Percentiles rank a stretch among this genome's conserved stretches.
phyloP scores from a whole-genome alignment of 1,284 basidiomycete genomes.

The Phylloboletellus chloephorus region DNA sequence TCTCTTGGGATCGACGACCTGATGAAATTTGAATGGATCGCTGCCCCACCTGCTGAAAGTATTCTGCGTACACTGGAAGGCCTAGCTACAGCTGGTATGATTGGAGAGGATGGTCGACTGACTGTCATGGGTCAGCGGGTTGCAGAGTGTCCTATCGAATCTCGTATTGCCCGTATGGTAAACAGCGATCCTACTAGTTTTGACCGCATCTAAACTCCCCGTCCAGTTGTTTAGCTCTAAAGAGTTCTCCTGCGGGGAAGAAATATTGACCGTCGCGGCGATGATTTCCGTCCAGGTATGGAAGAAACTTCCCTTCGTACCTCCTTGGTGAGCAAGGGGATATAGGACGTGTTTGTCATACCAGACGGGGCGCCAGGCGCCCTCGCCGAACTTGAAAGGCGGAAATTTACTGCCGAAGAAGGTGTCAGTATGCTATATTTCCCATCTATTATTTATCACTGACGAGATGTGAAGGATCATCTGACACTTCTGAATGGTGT shows the following conservation, averaged over 20 bases:
- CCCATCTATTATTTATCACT: background rate
- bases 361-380: constrained; percentile 81
- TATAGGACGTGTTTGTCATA: constrained; percentile 81
- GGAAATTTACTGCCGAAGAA: constrained; percentile 97
- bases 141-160: constrained; percentile 74
- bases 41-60: constrained; percentile 81
- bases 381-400: constrained; percentile 80
- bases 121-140: constrained; percentile 66
- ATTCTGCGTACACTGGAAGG: constrained; percentile 80
- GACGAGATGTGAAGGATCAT: constrained; percentile 62
- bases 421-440: constrained; percentile 53
- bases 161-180: constrained; percentile 74
- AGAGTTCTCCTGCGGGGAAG: constrained; percentile 83
- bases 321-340: background rate
- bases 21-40: constrained; percentile 94
- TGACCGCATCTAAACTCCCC: constrained; percentile 1
- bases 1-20: constrained; percentile 92
- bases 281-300: constrained; percentile 87
- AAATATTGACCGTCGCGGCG: constrained; percentile 91
- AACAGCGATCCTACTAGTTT: constrained; percentile 1
- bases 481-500: constrained; percentile 85
- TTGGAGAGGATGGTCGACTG: constrained; percentile 62
- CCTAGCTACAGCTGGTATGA: constrained; percentile 64
- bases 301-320: background rate
- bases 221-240: constrained; percentile 82